Conservation (phyloP, 2,329 filamentous ascomycete genomes). For the Pseudogymnoascus sp. region DNA sequence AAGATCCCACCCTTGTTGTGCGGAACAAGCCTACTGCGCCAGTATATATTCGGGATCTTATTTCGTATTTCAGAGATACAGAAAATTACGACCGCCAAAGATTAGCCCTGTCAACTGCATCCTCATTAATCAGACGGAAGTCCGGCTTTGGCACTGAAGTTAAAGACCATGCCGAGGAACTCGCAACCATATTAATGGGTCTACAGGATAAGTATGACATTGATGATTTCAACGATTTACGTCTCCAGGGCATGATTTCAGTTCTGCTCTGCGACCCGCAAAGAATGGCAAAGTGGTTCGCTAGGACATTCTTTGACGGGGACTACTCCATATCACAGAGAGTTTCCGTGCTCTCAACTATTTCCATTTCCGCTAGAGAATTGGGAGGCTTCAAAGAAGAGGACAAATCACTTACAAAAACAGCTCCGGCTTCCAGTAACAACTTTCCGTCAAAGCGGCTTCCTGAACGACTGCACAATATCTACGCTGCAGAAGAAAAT, state of each 20-base stretch:
- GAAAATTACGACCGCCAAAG: conserved; percentile 81
- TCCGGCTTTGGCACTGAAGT: conserved; percentile 83
- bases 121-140: conserved; percentile 78
- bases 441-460: conserved; percentile 76
- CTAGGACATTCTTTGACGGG: conserved; percentile 78
- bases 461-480: conserved; percentile 61
- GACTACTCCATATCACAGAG: conserved; percentile 86
- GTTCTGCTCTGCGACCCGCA: conserved; percentile 67
- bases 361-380: conserved; percentile 77
- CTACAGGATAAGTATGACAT: conserved; percentile 81
- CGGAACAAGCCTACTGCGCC: conserved; percentile 76
- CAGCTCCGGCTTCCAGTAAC: conserved; percentile 34
- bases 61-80: conserved; percentile 67
- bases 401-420: conserved; percentile 26
- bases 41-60: conserved; percentile 83
- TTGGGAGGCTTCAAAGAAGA: conserved; percentile 62
- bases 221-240: conserved; percentile 65
- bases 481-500: conserved; percentile 47
- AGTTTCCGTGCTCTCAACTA: conserved; percentile 68
- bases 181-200: conserved; percentile 68
- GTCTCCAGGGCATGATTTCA: conserved; percentile 73
- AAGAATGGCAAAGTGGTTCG: conserved; percentile 75
- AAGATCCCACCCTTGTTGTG: conserved; percentile 80
- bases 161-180: conserved; percentile 70
- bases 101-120: conserved; percentile 68